A percentile compares a stretch with the other conserved stretches of the same genome.
phyloP scores from a whole-genome alignment of 139 green algal species.

The Chlorella ohadii region DNA sequence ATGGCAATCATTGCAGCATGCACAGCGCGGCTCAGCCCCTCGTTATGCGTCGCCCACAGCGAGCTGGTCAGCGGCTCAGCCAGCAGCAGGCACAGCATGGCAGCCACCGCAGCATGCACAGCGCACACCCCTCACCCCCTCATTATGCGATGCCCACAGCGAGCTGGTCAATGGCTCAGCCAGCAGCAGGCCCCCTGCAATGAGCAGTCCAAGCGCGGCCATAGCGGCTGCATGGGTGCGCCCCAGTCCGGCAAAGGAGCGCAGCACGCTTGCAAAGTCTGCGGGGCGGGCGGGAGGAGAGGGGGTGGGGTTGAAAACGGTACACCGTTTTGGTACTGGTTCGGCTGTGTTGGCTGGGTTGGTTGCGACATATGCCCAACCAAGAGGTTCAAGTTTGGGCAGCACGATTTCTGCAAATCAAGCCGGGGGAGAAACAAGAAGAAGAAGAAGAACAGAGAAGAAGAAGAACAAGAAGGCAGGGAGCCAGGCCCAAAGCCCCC shows the following conservation, averaged over 20 bases:
- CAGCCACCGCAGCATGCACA: neutral
- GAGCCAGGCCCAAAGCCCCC: too few species aligned
- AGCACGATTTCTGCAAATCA: too few species aligned
- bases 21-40: neutral
- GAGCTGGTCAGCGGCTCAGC: neutral
- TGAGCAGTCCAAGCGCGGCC: slow-evolving; percentile 4
- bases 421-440: too few species aligned
- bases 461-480: too few species aligned
- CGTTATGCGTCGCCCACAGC: neutral
- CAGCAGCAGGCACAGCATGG: neutral
- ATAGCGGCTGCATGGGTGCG: neutral
- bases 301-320: too few species aligned
- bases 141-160: slow-evolving; percentile 23
- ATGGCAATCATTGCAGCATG: too few species aligned
- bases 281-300: neutral
- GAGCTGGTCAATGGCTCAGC: neutral
- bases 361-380: too few species aligned
- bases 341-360: neutral
- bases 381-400: too few species aligned
- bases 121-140: slow-evolving; percentile 3
- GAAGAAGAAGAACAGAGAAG: too few species aligned
- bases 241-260: slow-evolving; percentile 17
- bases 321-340: too few species aligned
- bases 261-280: slow-evolving; percentile 17
- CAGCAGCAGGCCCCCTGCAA: slow-evolving; percentile 19